phyloP scores from a whole-genome alignment of 352 stramenopile genomes.

The Pythium dissimile region DNA sequence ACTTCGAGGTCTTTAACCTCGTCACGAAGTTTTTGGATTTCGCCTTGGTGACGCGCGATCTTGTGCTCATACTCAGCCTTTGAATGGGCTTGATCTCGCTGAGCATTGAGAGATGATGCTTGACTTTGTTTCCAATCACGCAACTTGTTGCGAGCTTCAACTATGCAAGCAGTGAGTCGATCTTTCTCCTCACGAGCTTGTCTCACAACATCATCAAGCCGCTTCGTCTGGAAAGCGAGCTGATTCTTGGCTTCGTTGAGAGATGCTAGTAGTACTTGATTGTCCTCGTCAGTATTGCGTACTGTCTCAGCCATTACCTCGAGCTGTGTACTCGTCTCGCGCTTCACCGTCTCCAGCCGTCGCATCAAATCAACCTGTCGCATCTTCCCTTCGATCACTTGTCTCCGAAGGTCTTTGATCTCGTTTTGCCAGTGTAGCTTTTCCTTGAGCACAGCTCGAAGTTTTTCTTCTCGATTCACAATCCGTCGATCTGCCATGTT shows the following conservation, averaged over 20 bases:
- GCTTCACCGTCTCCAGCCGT: slow-evolving; percentile 47
- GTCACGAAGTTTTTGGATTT: slow-evolving; percentile 71
- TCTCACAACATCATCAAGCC: slow-evolving; percentile 44
- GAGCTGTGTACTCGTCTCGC: slow-evolving; percentile 34
- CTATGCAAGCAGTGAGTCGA: slow-evolving; percentile 43
- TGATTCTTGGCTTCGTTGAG: slow-evolving; percentile 41
- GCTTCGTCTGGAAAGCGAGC: slow-evolving; percentile 34
- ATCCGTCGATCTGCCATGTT: slow-evolving; percentile 53
- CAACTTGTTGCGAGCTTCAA: slow-evolving; percentile 53
- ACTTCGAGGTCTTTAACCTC: slow-evolving; percentile 76
- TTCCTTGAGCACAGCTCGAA: slow-evolving; percentile 56
- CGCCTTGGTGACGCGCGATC: slow-evolving; percentile 58
- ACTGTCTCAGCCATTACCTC: slow-evolving; percentile 33
- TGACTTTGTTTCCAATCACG: slow-evolving; percentile 68
- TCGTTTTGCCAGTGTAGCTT: slow-evolving; percentile 72
- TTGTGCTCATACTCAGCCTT: slow-evolving; percentile 68
- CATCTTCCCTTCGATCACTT: slow-evolving; percentile 75
- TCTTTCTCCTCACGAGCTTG: slow-evolving; percentile 60
- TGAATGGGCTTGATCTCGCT: slow-evolving; percentile 48
- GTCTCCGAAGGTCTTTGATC: slow-evolving; percentile 47
- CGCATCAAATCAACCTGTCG: slow-evolving; percentile 60
- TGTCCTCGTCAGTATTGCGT: slow-evolving; percentile 38
- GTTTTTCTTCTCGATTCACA: slow-evolving; percentile 59
- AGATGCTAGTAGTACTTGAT: slow-evolving; percentile 34
- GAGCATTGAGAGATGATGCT: slow-evolving; percentile 25